These are phyloP conservation scores for Eurotiales sp. DNA, from an alignment of 2,329 filamentous ascomycete genomes.

Conservation along the genomic window DNA sequence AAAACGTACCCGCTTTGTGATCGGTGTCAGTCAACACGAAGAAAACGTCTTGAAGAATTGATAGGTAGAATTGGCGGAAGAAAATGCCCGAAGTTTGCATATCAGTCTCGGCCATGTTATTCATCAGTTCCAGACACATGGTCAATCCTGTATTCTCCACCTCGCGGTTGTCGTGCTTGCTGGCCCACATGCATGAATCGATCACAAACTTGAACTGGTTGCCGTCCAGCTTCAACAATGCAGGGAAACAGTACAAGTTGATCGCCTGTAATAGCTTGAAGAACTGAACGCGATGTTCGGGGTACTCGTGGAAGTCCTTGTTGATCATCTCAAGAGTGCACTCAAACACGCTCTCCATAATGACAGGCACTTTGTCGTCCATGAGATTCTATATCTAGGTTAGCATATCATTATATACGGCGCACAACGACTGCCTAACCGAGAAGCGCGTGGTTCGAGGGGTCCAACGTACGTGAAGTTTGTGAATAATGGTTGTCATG, in stretches of 20 bases:
- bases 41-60: conserved; percentile 95
- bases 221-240: conserved; percentile 88
- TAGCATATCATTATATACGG: conserved; percentile 24
- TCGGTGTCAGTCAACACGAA: conserved; percentile 97
- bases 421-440: conserved; percentile 30
- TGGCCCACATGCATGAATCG: conserved; percentile 99
- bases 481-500: conserved; percentile 96
- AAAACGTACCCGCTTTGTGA: conserved; percentile 73
- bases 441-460: conserved; percentile 50
- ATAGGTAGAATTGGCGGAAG: conserved; percentile 96
- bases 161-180: conserved; percentile 98
- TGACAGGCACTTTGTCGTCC: conserved; percentile 95
- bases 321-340: conserved; percentile 99
- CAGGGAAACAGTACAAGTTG: conserved; percentile 95
- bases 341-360: conserved; percentile 98
- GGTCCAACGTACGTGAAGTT: conserved; percentile 79
- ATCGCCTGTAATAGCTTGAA: conserved; percentile 96
- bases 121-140: conserved; percentile 97
- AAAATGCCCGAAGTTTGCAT: conserved; percentile 82
- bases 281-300: conserved; percentile 98
- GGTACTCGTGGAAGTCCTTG: conserved; percentile 99
- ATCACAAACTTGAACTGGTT: conserved; percentile 99
- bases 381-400: conserved; percentile 67
- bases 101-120: conserved; percentile 94
- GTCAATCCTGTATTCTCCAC: conserved; percentile 94